Base-by-base conservation (phyloP, 257 asterid genomes). In the Dorcoceras hygrometricum region DNA sequence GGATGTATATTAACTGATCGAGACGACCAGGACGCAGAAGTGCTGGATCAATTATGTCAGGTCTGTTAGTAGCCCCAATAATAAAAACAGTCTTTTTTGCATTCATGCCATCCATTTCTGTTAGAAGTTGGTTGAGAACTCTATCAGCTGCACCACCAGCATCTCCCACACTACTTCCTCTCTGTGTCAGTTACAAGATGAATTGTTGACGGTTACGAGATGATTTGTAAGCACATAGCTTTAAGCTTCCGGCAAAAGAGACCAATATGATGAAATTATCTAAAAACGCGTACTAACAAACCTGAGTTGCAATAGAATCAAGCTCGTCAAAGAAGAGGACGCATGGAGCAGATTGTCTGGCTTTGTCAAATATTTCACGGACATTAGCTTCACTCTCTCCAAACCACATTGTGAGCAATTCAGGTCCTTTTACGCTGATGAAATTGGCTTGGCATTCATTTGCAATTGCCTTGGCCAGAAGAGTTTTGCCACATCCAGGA, bases 331-430 rank as follows among this genome's bases (percentile, higher is more conserved):
- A 86, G 84, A 86, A 86, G 62, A 86, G 87, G 54, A 80, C 86
- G 69, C 89, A 86, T 14, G 89, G 91, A 39, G 87, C 91, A 60
- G 91, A 86, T 71, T 77, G 84, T 59, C 91, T 80, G 51, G 91
- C 91, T 75, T 85, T 85, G 73, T 82, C 88, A 50, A 85, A 85
- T 62, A 85, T 83, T 71, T 85, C 88, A 22, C 89, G 83, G 50
- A 85, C 89, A 73, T 85, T 85, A n/a, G 91, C 89, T 63, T 85
- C 91, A 78, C 91, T 85, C 76, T 85, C 91, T 60, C 91, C 91
- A 34, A 85, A 85, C 88, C 88, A 85, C 91, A 83, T 85, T 8
- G 91, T 85, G 34, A 85, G 88, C 72, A 85, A 66, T 70, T 85
- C 91, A 24, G 88, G 90, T 14, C 91, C 91, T 78, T 85, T 85